Conservation (phyloP, 192 early-diverging fungal genomes). For the Umbelopsis isabellina region DNA sequence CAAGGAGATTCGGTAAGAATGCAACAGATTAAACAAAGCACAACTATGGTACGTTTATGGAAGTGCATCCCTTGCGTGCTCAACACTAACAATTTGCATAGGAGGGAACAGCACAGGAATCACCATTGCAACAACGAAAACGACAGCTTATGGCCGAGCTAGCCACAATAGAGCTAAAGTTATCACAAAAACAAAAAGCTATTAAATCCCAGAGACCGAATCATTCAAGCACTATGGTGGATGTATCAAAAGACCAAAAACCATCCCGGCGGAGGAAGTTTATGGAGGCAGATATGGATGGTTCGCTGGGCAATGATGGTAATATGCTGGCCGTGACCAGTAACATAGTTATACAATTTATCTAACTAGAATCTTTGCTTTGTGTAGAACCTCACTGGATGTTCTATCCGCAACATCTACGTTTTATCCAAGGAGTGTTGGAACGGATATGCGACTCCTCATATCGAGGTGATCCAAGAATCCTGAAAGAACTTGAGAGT, state of each 20-base stretch:
- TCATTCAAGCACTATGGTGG: neutral
- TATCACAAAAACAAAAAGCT: constrained; percentile 8
- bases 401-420: constrained; percentile 18
- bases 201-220: neutral
- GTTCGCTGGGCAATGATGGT: constrained; percentile 9
- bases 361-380: neutral
- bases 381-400: constrained; percentile 17
- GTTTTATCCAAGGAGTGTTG: constrained; percentile 7
- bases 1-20: neutral
- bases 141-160: neutral
- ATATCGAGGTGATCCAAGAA: constrained; percentile 7
- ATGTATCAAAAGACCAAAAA: neutral
- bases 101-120: constrained; percentile 2
- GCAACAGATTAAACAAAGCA: neutral
- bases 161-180: constrained; percentile 1
- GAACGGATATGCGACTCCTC: constrained; percentile 14
- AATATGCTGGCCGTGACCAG: neutral
- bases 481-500: constrained; percentile 13
- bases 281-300: constrained; percentile 2
- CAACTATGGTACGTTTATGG: neutral
- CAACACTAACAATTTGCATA: neutral
- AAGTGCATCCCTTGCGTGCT: neutral
- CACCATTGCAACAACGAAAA: neutral
- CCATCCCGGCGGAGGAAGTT: constrained; percentile 12
- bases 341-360: no score